Conservation (phyloP, 1,284 basidiomycete genomes). For the Ceratobasidium sp. region DNA sequence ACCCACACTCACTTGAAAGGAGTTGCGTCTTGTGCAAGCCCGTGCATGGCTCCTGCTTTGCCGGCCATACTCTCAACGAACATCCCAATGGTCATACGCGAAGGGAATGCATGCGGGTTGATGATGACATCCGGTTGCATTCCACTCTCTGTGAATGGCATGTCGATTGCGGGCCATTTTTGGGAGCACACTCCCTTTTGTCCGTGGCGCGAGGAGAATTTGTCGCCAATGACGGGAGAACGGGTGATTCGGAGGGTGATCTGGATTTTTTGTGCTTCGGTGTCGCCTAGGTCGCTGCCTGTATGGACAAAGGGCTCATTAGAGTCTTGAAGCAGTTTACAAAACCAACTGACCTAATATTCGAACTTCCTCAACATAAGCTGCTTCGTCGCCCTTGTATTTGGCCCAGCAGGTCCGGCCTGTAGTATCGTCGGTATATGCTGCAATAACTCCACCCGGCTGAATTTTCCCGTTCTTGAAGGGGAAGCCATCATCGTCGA, state of each 20-base stretch:
- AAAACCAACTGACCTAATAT: slow-evolving; percentile 72
- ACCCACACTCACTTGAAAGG: slow-evolving; percentile 83
- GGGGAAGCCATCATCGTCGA: slow-evolving; percentile 90
- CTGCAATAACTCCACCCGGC: slow-evolving; percentile 81
- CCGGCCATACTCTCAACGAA: slow-evolving; percentile 99
- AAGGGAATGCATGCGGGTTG: slow-evolving; percentile 99
- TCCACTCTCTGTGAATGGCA: slow-evolving; percentile 99
- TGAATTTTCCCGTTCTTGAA: slow-evolving; percentile 76
- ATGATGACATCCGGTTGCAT: slow-evolving; percentile 99
- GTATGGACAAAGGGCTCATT: not conserved
- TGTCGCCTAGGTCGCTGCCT: slow-evolving; percentile 89
- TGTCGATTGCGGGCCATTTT: slow-evolving; percentile 97
- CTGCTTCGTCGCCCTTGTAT: slow-evolving; percentile 96
- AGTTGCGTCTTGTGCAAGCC: slow-evolving; percentile 97
- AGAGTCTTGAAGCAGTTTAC: slow-evolving; percentile 2
- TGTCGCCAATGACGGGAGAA: slow-evolving; percentile 98
- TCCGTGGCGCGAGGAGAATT: slow-evolving; percentile 98
- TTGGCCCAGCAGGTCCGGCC: slow-evolving; percentile 88
- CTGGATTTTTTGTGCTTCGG: slow-evolving; percentile 92
- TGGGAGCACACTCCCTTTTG: slow-evolving; percentile 99
- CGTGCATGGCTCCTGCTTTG: slow-evolving; percentile 98
- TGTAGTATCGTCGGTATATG: slow-evolving; percentile 89
- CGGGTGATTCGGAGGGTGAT: slow-evolving; percentile 94
- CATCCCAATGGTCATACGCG: slow-evolving; percentile 99
- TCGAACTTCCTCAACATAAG: slow-evolving; percentile 92